Evolutionary conservation across 1,139 yeast species (phyloP).

Genomic region (Wickerhamomyces sp.): DNA sequence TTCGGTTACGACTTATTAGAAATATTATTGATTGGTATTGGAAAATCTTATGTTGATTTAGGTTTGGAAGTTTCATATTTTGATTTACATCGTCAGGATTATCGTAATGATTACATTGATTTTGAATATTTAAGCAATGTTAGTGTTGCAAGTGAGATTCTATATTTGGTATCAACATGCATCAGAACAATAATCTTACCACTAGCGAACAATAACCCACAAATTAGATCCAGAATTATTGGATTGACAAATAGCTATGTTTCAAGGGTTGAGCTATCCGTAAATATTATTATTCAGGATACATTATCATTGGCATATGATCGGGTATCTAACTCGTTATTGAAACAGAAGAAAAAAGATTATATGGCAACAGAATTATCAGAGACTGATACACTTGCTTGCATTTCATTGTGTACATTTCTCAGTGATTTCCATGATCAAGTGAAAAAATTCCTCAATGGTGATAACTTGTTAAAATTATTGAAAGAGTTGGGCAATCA

Average conservation of each 20-base stretch:
- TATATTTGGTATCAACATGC: constrained; percentile 65
- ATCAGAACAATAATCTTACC: constrained; percentile 71
- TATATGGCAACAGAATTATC: constrained; percentile 45
- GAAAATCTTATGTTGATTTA: constrained; percentile 68
- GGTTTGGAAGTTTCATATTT: constrained; percentile 69
- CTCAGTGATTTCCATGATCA: constrained; percentile 41
- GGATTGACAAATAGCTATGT: constrained; percentile 65
- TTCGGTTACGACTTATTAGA: constrained; percentile 66
- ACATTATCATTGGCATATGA: constrained; percentile 46
- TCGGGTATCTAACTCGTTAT: constrained; percentile 45
- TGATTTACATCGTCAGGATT: constrained; percentile 34
- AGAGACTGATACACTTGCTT: constrained; percentile 66
- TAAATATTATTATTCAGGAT: constrained; percentile 62
- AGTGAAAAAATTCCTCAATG: constrained; percentile 38
- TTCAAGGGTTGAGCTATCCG: constrained; percentile 61
- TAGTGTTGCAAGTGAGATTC: constrained; percentile 55
- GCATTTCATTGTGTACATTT: constrained; percentile 57
- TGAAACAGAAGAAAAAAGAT: constrained; percentile 63
- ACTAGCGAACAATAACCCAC: constrained; percentile 59
- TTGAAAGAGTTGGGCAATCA: constrained; percentile 57
- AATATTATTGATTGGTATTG: constrained; percentile 63
- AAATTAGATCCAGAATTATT: constrained; percentile 58
- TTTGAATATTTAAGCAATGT: constrained; percentile 49
- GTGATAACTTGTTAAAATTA: constrained; percentile 49
- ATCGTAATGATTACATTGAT: constrained; percentile 30